These are phyloP conservation scores for Ceratocystis cubensis DNA, from an alignment of 2,329 filamentous ascomycete genomes.

Conservation along the genomic window DNA sequence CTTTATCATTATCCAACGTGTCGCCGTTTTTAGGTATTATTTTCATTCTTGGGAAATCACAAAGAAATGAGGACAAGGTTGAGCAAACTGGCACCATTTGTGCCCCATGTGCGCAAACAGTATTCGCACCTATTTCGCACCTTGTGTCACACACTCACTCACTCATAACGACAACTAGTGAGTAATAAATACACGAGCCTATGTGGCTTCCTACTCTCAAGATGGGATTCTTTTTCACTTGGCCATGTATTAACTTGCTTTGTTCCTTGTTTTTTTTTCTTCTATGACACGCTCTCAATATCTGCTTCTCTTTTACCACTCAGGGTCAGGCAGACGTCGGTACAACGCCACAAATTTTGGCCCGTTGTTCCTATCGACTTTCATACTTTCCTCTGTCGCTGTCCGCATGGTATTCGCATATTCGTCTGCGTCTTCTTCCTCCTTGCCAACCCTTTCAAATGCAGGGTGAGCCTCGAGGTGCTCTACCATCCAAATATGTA, in stretches of 20 bases:
- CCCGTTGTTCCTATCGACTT: conserved; percentile 81
- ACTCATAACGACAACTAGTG: neutral
- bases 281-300: neutral
- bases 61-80: neutral
- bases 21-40: neutral
- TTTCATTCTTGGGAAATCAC: neutral
- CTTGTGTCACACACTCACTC: conserved; percentile 5
- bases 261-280: too few relatives aligned
- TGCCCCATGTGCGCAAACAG: conserved; percentile 11
- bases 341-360: conserved; percentile 87
- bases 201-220: too few relatives aligned
- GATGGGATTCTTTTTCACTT: too few relatives aligned
- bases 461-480: conserved; percentile 68
- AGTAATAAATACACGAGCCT: neutral
- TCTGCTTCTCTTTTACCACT: conserved; percentile 41
- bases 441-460: conserved; percentile 61
- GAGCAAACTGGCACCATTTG: neutral
- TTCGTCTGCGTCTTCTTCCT: conserved; percentile 54
- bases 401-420: conserved; percentile 62
- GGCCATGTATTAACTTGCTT: too few relatives aligned
- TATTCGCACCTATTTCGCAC: conserved; percentile 3
- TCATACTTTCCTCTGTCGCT: conserved; percentile 95
- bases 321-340: conserved; percentile 64
- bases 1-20: neutral
- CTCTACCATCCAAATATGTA: conserved; percentile 85